Conservation (phyloP, 2,329 filamentous ascomycete genomes). For the Trichoderma pleuroti region DNA sequence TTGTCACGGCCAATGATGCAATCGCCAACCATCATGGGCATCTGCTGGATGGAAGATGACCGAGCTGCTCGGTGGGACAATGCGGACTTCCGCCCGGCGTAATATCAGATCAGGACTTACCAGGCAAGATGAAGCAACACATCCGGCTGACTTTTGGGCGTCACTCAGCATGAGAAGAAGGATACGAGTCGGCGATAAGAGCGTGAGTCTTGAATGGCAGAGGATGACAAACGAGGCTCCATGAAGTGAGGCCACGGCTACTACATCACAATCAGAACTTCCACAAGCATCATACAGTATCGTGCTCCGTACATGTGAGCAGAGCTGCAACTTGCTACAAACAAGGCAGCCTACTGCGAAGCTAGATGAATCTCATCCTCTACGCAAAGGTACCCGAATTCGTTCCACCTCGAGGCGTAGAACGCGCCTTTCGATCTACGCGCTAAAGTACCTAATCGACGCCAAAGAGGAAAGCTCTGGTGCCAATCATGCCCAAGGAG, state of each 20-base stretch:
- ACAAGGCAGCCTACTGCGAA: background rate
- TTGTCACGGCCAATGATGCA: slow-evolving; percentile 12
- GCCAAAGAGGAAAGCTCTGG: background rate
- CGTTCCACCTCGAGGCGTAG: background rate
- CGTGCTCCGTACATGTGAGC: background rate
- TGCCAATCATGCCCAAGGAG: background rate
- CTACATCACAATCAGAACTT: background rate
- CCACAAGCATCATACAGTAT: background rate
- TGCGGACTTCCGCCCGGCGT: background rate
- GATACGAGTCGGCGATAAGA: background rate
- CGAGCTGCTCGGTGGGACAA: background rate
- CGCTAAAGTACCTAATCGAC: background rate
- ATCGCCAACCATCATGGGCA: background rate
- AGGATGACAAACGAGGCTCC: background rate
- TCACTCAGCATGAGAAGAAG: background rate
- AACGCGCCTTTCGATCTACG: background rate
- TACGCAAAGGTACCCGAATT: background rate
- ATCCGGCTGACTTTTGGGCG: background rate
- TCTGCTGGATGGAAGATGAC: slow-evolving; percentile 1
- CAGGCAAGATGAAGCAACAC: background rate
- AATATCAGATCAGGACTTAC: background rate
- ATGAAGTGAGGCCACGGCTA: background rate
- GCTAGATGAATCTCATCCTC: background rate
- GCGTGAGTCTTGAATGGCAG: background rate
- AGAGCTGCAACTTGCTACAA: background rate